phyloP scores from a whole-genome alignment of 768 basidiomycete species.

The Xerocomus brunneocitrinus region DNA sequence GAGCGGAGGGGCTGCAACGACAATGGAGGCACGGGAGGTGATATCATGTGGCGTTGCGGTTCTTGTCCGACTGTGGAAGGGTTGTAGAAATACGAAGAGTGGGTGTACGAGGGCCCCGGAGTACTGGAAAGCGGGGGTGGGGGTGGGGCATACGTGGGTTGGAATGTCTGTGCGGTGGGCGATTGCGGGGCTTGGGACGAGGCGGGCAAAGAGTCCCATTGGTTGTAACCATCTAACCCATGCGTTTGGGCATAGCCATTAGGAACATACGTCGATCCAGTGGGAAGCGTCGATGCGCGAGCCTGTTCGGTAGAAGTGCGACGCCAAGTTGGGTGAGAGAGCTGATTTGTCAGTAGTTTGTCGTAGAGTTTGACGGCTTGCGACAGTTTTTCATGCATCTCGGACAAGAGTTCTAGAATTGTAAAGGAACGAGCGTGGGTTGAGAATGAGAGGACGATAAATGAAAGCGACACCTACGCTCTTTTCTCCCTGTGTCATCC shows the following conservation, averaged over 20 bases:
- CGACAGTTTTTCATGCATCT: slow-evolving; percentile 93
- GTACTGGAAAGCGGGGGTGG: slow-evolving; percentile 17
- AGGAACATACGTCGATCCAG: slow-evolving; percentile 16
- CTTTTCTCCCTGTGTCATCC: slow-evolving; percentile 82
- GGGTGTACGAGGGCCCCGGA: slow-evolving; percentile 14
- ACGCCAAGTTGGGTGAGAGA: slow-evolving; percentile 68
- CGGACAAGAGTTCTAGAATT: slow-evolving; percentile 68
- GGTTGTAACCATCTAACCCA: slow-evolving; percentile 32
- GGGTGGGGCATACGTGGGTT: slow-evolving; percentile 26
- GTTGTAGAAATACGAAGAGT: slow-evolving; percentile 9
- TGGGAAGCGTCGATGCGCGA: slow-evolving; percentile 25
- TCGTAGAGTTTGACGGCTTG: slow-evolving; percentile 93
- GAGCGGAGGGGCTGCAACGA: slow-evolving; percentile 12
- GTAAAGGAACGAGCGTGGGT: background rate
- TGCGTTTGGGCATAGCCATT: slow-evolving; percentile 31
- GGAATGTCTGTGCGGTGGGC: slow-evolving; percentile 25
- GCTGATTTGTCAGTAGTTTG: slow-evolving; percentile 77
- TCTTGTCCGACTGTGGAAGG: slow-evolving; percentile 11
- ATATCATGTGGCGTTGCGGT: slow-evolving; percentile 10
- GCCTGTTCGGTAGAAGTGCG: slow-evolving; percentile 20
- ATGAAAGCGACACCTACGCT: slow-evolving; percentile 50
- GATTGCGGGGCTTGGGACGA: slow-evolving; percentile 26
- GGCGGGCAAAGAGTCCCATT: slow-evolving; percentile 21
- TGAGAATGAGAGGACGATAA: background rate
- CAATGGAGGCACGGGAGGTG: slow-evolving; percentile 4